Conservation (phyloP, 805 yeast species). For the Yarrowia divulgata region DNA sequence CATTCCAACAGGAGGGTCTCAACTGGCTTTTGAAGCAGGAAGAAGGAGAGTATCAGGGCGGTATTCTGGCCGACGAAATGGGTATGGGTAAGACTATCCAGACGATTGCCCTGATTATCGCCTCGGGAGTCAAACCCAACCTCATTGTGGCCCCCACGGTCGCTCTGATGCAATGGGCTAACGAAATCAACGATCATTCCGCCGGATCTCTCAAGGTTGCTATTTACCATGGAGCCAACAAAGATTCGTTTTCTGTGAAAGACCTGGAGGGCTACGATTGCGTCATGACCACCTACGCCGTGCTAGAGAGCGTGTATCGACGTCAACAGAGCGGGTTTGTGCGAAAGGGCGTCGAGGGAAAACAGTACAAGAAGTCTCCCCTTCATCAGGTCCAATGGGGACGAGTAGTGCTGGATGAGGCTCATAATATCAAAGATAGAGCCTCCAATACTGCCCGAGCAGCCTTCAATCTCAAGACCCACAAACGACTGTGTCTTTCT, state of each 20-base stretch:
- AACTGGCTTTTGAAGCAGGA: slow-evolving; percentile 90
- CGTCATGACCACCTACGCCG: slow-evolving; percentile 89
- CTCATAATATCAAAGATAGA: slow-evolving; percentile 95
- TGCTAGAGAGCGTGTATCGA: slow-evolving; percentile 83
- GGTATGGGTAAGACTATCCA: slow-evolving; percentile 99
- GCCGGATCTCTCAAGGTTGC: slow-evolving; percentile 70
- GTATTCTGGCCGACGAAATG: slow-evolving; percentile 98
- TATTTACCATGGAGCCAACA: slow-evolving; percentile 85
- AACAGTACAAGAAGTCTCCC: slow-evolving; percentile 75
- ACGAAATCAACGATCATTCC: slow-evolving; percentile 88
- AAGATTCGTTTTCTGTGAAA: slow-evolving; percentile 54
- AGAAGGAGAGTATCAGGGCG: slow-evolving; percentile 75
- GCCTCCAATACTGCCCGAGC: slow-evolving; percentile 94
- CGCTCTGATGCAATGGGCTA: slow-evolving; percentile 98
- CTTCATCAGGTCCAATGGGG: slow-evolving; percentile 79
- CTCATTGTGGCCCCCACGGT: slow-evolving; percentile 97
- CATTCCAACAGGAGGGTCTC: slow-evolving; percentile 93
- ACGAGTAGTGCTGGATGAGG: slow-evolving; percentile 92
- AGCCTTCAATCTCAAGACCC: slow-evolving; percentile 73
- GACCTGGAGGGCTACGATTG: slow-evolving; percentile 74
- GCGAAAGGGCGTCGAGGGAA: slow-evolving; percentile 61
- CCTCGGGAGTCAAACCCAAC: slow-evolving; percentile 74
- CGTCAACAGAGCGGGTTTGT: slow-evolving; percentile 84
- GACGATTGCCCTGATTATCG: slow-evolving; percentile 85
- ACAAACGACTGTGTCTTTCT: slow-evolving; percentile 87